phyloP scores from a whole-genome alignment of 495 filamentous ascomycete species.

The Hypoxylon perforatum region DNA sequence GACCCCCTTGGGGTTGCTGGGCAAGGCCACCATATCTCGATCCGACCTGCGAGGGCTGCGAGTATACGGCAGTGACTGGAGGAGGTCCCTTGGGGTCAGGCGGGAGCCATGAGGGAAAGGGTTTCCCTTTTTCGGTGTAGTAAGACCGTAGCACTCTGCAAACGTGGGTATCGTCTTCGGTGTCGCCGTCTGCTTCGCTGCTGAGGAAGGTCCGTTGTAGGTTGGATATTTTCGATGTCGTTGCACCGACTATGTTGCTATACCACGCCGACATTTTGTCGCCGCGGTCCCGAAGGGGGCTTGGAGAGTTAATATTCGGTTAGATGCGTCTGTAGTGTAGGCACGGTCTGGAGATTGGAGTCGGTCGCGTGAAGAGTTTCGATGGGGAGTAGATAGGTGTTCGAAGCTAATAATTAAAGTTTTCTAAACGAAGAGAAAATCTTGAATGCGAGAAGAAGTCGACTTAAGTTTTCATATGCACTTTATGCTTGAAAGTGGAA shows the following conservation, averaged over 20 bases:
- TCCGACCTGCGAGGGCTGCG: slow-evolving; percentile 61
- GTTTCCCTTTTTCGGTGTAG: slow-evolving; percentile 87
- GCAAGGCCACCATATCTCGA: slow-evolving; percentile 61
- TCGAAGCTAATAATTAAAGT: slow-evolving; percentile 12
- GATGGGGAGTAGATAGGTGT: background rate
- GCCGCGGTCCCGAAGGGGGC: slow-evolving; percentile 14
- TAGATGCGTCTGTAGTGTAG: slow-evolving; percentile 27
- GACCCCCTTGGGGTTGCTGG: slow-evolving; percentile 49
- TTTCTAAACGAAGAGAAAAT: background rate
- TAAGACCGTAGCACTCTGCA: slow-evolving; percentile 94
- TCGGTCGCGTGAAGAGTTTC: slow-evolving; percentile 11
- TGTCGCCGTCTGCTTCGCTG: slow-evolving; percentile 87
- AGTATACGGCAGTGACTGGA: slow-evolving; percentile 61
- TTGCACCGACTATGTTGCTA: slow-evolving; percentile 78
- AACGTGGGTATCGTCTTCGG: slow-evolving; percentile 94
- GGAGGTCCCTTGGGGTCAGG: slow-evolving; percentile 80
- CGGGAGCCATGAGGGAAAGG: slow-evolving; percentile 89
- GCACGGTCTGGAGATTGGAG: slow-evolving; percentile 16
- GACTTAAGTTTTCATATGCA: slow-evolving; percentile 1
- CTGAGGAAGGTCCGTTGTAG: slow-evolving; percentile 81
- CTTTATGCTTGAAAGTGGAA: slow-evolving; percentile 16
- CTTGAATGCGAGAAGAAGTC: background rate
- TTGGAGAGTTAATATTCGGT: slow-evolving; percentile 10
- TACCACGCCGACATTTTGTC: slow-evolving; percentile 81
- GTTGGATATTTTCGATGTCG: slow-evolving; percentile 81